These are phyloP conservation scores for Cystobasidiaceae sp. DNA, from an alignment of 1,284 basidiomycete species.

Conservation along the genomic window DNA sequence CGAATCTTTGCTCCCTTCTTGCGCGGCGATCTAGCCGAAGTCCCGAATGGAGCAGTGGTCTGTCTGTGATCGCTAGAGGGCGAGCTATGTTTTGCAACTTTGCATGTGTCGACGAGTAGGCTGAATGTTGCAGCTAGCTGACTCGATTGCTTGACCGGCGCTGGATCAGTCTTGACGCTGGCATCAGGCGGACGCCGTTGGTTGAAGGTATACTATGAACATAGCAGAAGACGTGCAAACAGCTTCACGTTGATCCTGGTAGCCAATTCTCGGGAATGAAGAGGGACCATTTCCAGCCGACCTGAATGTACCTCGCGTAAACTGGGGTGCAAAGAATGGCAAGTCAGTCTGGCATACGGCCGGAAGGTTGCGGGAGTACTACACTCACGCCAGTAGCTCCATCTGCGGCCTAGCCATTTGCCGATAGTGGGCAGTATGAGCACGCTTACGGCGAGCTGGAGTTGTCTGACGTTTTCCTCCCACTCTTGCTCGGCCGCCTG, in stretches of 20 bases:
- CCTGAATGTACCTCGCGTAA: constrained; percentile 26
- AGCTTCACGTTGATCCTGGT: not conserved
- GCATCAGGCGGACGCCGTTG: too few relatives aligned
- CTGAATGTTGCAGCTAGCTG: too few relatives aligned
- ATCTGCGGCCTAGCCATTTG: constrained; percentile 28
- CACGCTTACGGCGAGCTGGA: constrained; percentile 23
- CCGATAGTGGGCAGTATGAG: constrained; percentile 26
- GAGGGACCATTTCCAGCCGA: constrained; percentile 26
- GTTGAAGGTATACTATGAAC: too few relatives aligned
- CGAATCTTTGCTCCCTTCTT: too few relatives aligned
- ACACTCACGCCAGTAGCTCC: constrained; percentile 14
- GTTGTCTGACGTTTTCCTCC: constrained; percentile 27
- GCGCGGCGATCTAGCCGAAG: too few relatives aligned
- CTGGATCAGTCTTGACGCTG: too few relatives aligned
- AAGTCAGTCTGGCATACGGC: not conserved
- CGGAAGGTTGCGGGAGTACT: not conserved
- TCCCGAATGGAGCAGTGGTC: too few relatives aligned
- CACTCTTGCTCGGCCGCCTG: constrained; percentile 24
- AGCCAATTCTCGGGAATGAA: constrained; percentile 14
- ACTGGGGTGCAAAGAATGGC: not conserved
- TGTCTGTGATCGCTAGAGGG: too few relatives aligned
- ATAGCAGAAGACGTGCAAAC: too few relatives aligned
- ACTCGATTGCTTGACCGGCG: too few relatives aligned
- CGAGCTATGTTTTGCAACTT: too few relatives aligned
- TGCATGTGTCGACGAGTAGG: too few relatives aligned